Evolutionary conservation across 139 green algal species (phyloP), one percentile per base, ranked within the genome.

Genomic region (Haematococcus sp.): DNA sequence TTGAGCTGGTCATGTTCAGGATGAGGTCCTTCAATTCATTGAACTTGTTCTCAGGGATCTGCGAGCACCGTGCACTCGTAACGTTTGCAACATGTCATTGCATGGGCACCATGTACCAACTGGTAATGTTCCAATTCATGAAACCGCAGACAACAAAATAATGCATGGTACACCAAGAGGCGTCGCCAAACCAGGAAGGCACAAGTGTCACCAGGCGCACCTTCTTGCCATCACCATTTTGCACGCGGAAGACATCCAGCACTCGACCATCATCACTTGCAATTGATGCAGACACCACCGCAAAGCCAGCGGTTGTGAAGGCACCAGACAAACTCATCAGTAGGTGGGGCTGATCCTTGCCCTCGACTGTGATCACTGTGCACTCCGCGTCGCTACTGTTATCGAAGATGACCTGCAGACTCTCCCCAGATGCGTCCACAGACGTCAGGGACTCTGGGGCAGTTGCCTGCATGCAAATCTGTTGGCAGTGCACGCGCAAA

Each of bases 191-290:
- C n/a, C n/a, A n/a, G n/a, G n/a, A n/a, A n/a, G n/a, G n/a, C n/a
- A n/a, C n/a, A n/a, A n/a, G n/a, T n/a, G n/a, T n/a, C n/a, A n/a
- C n/a, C n/a, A n/a, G n/a, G 65, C 65, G 1, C 34, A 89, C 83
- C 85, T 93, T 89, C 30, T 65, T 78, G 25, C 82, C 81, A 9
- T 90, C 71, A 3, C 27, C 34, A 11, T 80, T 81, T 16, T 85
- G 89, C 4, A 94, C 79, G 0, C 80, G 80, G 82, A 96, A 96
- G 7, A 92, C 78, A 55, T 94, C 91, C 2, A 85, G 49, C 30
- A 96, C 81, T 3, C 71, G 34, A 23, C 89, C 90, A 1, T 86
- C 80, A 3, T 82, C 76, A 17, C 74, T 91, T 9, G 86, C 82
- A 73, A 96, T 92, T 49, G 73, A 83, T 28, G 92, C 92, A 16